phyloP scores from a whole-genome alignment of 257 asterid species.

The Solanum okadae region DNA sequence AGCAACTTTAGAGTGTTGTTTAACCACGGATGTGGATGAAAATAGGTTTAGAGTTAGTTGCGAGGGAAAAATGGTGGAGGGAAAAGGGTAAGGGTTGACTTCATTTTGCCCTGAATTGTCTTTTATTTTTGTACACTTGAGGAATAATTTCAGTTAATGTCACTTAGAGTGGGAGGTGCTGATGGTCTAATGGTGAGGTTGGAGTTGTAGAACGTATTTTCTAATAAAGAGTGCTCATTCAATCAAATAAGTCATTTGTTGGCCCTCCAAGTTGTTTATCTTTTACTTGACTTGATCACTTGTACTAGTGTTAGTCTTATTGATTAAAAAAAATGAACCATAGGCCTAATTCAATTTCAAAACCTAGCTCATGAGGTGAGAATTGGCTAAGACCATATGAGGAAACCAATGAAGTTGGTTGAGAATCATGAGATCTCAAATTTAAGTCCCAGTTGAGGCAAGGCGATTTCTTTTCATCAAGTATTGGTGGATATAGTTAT shows the following conservation, averaged over 20 bases:
- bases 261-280: not conserved
- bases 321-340: not conserved
- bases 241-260: not conserved
- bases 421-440: not conserved
- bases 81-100: not conserved
- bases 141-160: not conserved
- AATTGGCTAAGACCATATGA: not conserved
- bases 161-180: not conserved
- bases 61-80: not conserved
- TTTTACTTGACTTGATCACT: not conserved
- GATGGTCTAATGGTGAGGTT: not conserved
- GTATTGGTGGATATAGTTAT: not conserved
- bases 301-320: not conserved
- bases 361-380: not conserved
- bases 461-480: not conserved
- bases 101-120: not conserved
- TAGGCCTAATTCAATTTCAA: not conserved
- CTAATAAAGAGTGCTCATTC: not conserved
- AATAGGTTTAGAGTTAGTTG: not conserved
- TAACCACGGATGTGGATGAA: not conserved
- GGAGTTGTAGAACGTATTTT: not conserved
- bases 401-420: not conserved
- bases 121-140: not conserved
- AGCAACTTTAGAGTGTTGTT: not conserved
- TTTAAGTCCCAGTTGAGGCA: not conserved